These are phyloP conservation scores for Aegle marmelos DNA, from an alignment of 345 rosid species.

Conservation along the genomic window DNA sequence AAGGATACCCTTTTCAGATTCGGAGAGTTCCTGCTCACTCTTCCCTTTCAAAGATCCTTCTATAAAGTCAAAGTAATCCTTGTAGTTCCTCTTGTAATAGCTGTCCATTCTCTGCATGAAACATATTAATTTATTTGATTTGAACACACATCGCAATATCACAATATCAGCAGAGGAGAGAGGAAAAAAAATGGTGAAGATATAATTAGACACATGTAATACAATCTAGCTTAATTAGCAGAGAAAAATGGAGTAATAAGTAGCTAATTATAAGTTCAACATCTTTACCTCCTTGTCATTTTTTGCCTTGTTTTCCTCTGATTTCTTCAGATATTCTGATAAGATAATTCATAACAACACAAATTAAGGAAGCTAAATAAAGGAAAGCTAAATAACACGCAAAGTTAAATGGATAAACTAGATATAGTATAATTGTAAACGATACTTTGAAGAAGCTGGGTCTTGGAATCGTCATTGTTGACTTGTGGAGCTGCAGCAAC, in stretches of 20 bases:
- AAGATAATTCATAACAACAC: background rate
- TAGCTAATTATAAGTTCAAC: background rate
- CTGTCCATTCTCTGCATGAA: slow-evolving; percentile 61
- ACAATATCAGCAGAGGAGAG: no score
- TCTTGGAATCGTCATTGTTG: slow-evolving; percentile 40
- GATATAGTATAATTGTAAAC: background rate
- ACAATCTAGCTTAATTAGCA: background rate
- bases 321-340: slow-evolving; percentile 77
- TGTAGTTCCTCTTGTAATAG: slow-evolving; percentile 84
- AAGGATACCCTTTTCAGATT: slow-evolving; percentile 76
- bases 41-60: slow-evolving; percentile 68
- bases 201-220: no score
- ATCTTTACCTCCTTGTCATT: slow-evolving; percentile 78
- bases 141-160: no score
- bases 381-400: background rate
- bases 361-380: background rate
- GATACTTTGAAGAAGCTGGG: slow-evolving; percentile 71
- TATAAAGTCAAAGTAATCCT: slow-evolving; percentile 76
- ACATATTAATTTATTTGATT: no score
- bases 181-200: no score
- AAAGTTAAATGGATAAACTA: no score
- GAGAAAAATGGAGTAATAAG: background rate
- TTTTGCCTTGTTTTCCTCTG: slow-evolving; percentile 75
- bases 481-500: slow-evolving; percentile 49
- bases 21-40: slow-evolving; percentile 55